Conservation (phyloP, 805 yeast genomes). For the Maudiozyma saulgeensis region DNA sequence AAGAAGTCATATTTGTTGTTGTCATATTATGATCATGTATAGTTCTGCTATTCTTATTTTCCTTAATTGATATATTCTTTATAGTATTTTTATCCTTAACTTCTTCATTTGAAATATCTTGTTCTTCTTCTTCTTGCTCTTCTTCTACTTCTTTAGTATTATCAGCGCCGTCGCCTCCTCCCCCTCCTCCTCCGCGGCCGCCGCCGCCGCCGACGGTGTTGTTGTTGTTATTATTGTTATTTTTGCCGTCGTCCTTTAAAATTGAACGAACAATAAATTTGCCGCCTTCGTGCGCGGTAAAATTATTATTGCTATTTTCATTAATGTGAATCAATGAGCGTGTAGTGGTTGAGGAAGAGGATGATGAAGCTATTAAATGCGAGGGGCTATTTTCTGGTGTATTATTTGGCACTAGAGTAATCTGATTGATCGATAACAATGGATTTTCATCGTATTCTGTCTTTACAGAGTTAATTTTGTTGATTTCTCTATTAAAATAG, state of each 20-base stretch:
- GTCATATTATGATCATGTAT: too few species aligned
- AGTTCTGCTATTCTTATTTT: too few species aligned
- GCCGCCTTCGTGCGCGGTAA: not conserved
- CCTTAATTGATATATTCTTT: too few species aligned
- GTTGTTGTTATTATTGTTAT: not conserved
- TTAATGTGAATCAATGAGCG: not conserved
- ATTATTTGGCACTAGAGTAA: conserved; percentile 22
- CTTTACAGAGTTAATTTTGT: conserved; percentile 9
- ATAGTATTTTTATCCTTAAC: too few species aligned
- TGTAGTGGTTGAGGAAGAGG: not conserved
- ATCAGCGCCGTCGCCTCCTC: not conserved
- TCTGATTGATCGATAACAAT: conserved; percentile 11
- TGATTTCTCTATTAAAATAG: not conserved
- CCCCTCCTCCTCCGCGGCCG: not conserved
- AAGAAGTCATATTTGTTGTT: too few species aligned
- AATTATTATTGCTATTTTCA: not conserved
- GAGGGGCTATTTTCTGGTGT: conserved; percentile 22
- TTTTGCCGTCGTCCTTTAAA: not conserved
- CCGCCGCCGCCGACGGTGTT: not conserved
- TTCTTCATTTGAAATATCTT: too few species aligned
- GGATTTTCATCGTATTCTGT: conserved; percentile 13
- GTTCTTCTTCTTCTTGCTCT: too few species aligned
- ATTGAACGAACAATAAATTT: not conserved
- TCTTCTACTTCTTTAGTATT: too few species aligned
- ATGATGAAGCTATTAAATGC: not conserved